Percentiles rank a stretch among this genome's conserved stretches.
Conservation (phyloP, 2,329 filamentous ascomycete species). For the Moelleriella libera region DNA sequence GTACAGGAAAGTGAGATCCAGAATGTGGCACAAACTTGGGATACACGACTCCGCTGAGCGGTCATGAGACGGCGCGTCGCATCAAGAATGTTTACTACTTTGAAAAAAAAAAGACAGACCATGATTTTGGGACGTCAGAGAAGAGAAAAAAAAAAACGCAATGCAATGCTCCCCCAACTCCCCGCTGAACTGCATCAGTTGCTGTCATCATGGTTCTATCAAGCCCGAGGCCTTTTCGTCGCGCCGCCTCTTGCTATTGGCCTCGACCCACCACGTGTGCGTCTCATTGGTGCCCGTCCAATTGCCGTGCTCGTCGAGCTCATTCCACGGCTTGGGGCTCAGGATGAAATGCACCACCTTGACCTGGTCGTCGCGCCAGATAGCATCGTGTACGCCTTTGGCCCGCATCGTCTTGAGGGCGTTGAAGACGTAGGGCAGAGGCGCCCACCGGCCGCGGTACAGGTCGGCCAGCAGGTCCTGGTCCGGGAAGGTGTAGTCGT, state of each 20-base stretch:
- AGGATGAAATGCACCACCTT: slow-evolving; percentile 51
- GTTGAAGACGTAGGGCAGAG: slow-evolving; percentile 47
- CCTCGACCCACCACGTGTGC: slow-evolving; percentile 41
- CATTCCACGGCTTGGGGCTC: slow-evolving; percentile 47
- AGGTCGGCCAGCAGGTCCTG: slow-evolving; percentile 42
- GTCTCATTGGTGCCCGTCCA: slow-evolving; percentile 30
- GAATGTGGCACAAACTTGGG: too few relatives aligned
- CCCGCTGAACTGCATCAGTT: background rate
- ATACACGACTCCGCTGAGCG: too few relatives aligned
- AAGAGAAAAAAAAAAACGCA: background rate
- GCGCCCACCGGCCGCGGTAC: slow-evolving; percentile 40
- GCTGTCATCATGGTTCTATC: slow-evolving; percentile 3
- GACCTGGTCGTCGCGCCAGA: slow-evolving; percentile 43
- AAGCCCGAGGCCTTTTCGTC: slow-evolving; percentile 26
- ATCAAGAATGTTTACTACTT: too few relatives aligned
- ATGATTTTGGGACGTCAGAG: too few relatives aligned
- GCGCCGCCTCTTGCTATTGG: slow-evolving; percentile 28
- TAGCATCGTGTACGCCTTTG: slow-evolving; percentile 34
- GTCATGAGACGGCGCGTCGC: too few relatives aligned
- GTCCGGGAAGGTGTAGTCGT: slow-evolving; percentile 42
- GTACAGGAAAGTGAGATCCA: too few relatives aligned
- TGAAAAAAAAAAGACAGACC: too few relatives aligned
- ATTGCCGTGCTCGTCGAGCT: slow-evolving; percentile 27
- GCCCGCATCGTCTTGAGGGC: slow-evolving; percentile 46
- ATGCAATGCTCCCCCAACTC: background rate